phyloP scores from a whole-genome alignment of 495 filamentous ascomycete genomes.

The Penicillium angulare region DNA sequence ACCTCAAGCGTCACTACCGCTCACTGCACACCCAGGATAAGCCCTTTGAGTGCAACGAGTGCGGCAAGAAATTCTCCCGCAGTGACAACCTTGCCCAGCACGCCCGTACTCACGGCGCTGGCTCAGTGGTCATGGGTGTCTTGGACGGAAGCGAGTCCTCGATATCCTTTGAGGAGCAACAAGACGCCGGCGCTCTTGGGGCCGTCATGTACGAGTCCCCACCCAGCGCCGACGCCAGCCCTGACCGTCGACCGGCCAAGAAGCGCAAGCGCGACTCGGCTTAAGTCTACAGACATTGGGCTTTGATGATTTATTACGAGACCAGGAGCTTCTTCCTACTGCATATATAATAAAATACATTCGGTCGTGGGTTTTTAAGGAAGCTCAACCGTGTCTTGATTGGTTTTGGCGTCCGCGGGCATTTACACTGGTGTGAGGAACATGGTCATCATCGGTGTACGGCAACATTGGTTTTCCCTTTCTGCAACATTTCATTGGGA shows the following conservation, averaged over 20 bases:
- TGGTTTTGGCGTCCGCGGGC: constrained; percentile 44
- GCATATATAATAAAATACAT: constrained; percentile 32
- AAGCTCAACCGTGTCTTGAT: constrained; percentile 27
- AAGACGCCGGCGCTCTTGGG: constrained; percentile 62
- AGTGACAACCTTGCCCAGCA: constrained; percentile 97
- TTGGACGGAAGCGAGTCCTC: constrained; percentile 63
- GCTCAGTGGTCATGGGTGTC: constrained; percentile 85
- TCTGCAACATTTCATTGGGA: constrained; percentile 2
- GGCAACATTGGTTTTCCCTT: constrained; percentile 13
- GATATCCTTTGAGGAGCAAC: constrained; percentile 46
- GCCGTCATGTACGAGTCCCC: constrained; percentile 73
- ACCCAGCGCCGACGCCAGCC: constrained; percentile 53
- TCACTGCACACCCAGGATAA: constrained; percentile 98
- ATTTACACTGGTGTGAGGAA: constrained; percentile 35
- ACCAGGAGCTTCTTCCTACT: constrained; percentile 46
- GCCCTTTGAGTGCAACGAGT: constrained; percentile 95
- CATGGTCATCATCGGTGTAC: constrained; percentile 29
- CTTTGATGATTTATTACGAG: constrained; percentile 34
- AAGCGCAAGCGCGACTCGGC: constrained; percentile 72
- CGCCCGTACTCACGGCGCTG: constrained; percentile 86
- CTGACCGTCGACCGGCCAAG: constrained; percentile 56
- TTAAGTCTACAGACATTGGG: constrained; percentile 14
- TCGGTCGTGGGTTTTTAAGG: constrained; percentile 18
- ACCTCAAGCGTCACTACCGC: constrained; percentile 97
- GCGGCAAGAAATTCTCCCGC: constrained; percentile 98